Evolutionary conservation across 345 rosid species (phyloP).

Genomic region (Eucalyptus caleyi): DNA sequence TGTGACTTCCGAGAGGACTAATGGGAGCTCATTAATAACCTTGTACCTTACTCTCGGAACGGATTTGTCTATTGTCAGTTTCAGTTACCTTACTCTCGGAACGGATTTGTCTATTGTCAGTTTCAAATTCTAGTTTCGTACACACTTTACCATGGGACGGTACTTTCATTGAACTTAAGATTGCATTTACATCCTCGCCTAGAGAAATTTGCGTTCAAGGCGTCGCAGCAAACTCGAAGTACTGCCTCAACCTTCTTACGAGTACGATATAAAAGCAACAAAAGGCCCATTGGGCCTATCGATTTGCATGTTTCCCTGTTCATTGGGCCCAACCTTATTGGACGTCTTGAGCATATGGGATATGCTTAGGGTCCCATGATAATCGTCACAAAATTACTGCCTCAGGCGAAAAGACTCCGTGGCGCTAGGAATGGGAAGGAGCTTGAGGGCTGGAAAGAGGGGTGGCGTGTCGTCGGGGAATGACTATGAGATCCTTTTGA

Average conservation of each 20-base stretch:
- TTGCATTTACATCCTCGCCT: background rate
- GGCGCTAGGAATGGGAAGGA: background rate
- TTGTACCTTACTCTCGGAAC: too few species aligned
- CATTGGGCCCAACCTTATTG: background rate
- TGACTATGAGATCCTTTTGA: background rate
- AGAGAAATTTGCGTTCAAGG: background rate
- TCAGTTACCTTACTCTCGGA: too few species aligned
- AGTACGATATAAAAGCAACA: background rate
- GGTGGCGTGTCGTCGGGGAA: background rate
- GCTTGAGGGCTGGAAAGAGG: background rate
- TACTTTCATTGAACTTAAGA: too few species aligned
- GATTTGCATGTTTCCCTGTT: too few species aligned
- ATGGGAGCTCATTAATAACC: too few species aligned
- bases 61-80: too few species aligned
- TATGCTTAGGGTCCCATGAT: background rate
- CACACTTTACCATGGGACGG: too few species aligned
- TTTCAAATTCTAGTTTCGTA: too few species aligned
- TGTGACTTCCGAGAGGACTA: too few species aligned
- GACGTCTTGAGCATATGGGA: background rate
- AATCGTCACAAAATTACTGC: background rate
- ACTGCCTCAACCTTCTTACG: background rate
- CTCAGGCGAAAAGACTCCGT: background rate
- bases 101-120: too few species aligned
- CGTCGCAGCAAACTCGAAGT: background rate
- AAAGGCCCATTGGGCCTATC: background rate